Base-by-base conservation (phyloP, 441 rosid species). In the Erodium chrysanthum region DNA sequence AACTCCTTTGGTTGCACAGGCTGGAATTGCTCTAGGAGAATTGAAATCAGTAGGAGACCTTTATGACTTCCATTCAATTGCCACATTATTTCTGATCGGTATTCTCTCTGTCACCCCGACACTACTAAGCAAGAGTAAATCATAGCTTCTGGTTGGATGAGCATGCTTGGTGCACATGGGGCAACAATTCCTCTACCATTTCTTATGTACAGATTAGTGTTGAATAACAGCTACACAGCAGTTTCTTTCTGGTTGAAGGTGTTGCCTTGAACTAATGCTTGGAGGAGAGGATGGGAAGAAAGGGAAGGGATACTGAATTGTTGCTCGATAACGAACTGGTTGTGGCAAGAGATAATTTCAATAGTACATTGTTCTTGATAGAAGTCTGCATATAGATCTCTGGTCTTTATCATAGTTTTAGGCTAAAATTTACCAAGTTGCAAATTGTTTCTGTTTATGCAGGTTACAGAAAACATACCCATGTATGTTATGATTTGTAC, bases 1-100 rank as follows among this genome's bases (percentile, higher is more conserved):
- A 44, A 65, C 33, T 70, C 50, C 64, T 50, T 2, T 6, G 27
- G 61, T 66, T 76, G 15, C 33, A 59, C 79, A 94, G 97, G 99
- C 97, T 42, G 99, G 97, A 64, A 88, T 88, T 40, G 96, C 99
- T 33, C 96, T 94, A 42, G 97, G 96, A 68, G 96, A 91, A 78
- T 92, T 91, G 56, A 80, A 80, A 78, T 94, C 99, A 20, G 82
- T 94, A 9, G 91, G 84, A 78, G 96, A 91, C 79, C 84, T 89
- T 3, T 94, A 94, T 10, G 96, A 94, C 82, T 86, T 82, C 65
- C 91, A 87, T 79, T 91, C 97, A 10, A 65, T 94, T 82, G 74
- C 81, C 0, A 82, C 90, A 71, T 81, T 94, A 66, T 91, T 94
- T 82, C 89, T 94, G 29, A 91, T 88, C 20, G 97, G 99, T 17